A percentile compares a stretch with the other conserved stretches of the same genome.
phyloP scores from a whole-genome alignment of 169 alveolate species.

The Plasmodium relictum region DNA sequence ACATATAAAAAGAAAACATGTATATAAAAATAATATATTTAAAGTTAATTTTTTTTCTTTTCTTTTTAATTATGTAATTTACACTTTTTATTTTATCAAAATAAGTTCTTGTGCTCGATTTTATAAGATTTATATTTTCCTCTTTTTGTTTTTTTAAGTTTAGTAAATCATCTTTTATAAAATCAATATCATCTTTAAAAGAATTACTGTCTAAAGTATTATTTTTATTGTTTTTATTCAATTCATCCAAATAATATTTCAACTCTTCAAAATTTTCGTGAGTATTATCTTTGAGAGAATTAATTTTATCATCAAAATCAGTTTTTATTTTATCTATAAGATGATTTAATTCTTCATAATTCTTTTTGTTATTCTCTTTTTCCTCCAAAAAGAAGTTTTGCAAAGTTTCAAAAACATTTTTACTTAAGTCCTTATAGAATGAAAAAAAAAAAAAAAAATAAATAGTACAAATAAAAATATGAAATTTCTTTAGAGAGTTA shows the following conservation, averaged over 20 bases:
- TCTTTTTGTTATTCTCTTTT: constrained; percentile 40
- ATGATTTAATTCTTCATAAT: constrained; percentile 51
- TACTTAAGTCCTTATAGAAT: constrained; percentile 21
- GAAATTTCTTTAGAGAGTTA: too few relatives aligned
- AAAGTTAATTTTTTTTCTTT: neutral
- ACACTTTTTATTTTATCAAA: constrained; percentile 60
- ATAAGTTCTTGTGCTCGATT: constrained; percentile 59
- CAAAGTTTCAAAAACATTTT: constrained; percentile 66
- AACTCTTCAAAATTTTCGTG: constrained; percentile 72
- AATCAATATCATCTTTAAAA: constrained; percentile 25
- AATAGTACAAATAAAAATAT: neutral
- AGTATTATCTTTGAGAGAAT: constrained; percentile 66
- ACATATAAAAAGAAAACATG: neutral
- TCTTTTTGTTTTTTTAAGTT: constrained; percentile 68
- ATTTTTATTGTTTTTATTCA: constrained; percentile 56
- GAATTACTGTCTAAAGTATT: constrained; percentile 33
- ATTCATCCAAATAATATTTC: constrained; percentile 69
- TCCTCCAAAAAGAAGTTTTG: constrained; percentile 65
- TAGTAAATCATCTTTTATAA: constrained; percentile 31
- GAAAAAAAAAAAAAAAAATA: neutral
- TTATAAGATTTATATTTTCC: constrained; percentile 54
- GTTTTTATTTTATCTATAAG: constrained; percentile 65
- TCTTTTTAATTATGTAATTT: neutral
- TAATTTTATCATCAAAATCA: constrained; percentile 75
- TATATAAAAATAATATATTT: neutral